Conservation (phyloP, 2,329 filamentous ascomycete species). For the Sporothrix mexicana region DNA sequence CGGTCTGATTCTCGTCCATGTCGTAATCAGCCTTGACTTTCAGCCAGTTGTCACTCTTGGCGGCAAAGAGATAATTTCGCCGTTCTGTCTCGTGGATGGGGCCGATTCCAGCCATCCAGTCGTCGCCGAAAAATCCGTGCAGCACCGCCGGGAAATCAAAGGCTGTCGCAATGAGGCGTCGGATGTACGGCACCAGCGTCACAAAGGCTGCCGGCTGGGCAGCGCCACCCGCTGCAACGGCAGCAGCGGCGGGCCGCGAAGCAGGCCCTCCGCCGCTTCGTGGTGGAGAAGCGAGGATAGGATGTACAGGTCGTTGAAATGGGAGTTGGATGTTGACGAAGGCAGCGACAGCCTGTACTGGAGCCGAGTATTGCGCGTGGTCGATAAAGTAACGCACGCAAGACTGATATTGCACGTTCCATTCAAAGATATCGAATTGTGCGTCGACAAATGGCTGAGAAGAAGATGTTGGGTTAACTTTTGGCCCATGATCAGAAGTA, state of each 20-base stretch:
- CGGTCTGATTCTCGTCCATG: slow-evolving; percentile 78
- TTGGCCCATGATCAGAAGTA: slow-evolving; percentile 17
- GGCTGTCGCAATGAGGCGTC: slow-evolving; percentile 86
- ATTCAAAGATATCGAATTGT: slow-evolving; percentile 82
- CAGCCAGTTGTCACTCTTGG: slow-evolving; percentile 90
- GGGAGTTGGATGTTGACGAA: slow-evolving; percentile 92
- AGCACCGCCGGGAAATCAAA: slow-evolving; percentile 87
- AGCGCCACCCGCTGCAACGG: slow-evolving; percentile 37
- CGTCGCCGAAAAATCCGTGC: slow-evolving; percentile 95
- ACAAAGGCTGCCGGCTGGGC: slow-evolving; percentile 51
- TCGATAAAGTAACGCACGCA: slow-evolving; percentile 93
- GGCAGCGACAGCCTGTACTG: slow-evolving; percentile 85
- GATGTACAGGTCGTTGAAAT: slow-evolving; percentile 69
- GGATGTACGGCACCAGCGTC: slow-evolving; percentile 85
- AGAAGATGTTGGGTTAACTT: slow-evolving; percentile 35
- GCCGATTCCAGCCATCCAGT: slow-evolving; percentile 81
- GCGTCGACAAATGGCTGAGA: slow-evolving; percentile 54
- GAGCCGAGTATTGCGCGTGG: slow-evolving; percentile 80
- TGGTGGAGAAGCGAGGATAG: slow-evolving; percentile 48
- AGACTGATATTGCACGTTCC: slow-evolving; percentile 89
- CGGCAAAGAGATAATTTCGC: slow-evolving; percentile 92
- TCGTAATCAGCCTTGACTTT: slow-evolving; percentile 91
- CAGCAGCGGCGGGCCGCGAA: slow-evolving; percentile 23
- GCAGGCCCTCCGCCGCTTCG: background rate
- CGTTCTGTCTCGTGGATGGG: slow-evolving; percentile 86